Evolutionary conservation across 495 filamentous ascomycete species (phyloP), one percentile per base, ranked within the genome.

Genomic region (Acidiella bohemica): DNA sequence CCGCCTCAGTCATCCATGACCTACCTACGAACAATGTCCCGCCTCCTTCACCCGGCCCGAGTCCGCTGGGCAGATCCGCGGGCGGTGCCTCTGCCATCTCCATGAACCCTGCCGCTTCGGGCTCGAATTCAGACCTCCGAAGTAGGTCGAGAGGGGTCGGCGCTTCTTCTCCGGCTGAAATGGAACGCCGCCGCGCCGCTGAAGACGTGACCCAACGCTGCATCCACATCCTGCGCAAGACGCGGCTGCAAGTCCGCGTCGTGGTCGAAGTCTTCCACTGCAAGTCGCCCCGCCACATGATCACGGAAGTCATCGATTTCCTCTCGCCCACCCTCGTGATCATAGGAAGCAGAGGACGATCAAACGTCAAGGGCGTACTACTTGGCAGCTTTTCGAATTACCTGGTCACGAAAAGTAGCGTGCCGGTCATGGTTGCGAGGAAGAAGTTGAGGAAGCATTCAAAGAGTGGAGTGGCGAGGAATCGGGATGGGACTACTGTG

Each of bases 321-420:
- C 68, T 95, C 33, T 77, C 78, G 35, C 90, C 90, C 7, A 95
- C 88, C n/a, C 67, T 97, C 28, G 88, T 93, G 1, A 82, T 96
- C 47, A 71, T 95, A 28, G 90, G 90, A 21, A 88, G 83, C 40
- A 69, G 90, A 50, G 90, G 90, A 26, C 70, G 86, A 39, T 88
- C 82, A 57, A 84, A 87, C 41, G 60, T 97, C 42, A 96, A 94
- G 62, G 90, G 84, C 52, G 84, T 92, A 19, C 74, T 97, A 22
- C 71, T 96, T 13, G 90, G 90, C 13, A 94, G 86, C 2, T 96
- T 97, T 59, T 88, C 82, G 39, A 95, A 94, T 56, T 97, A 97
- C 56, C 70, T 97, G 9, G 84, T 97, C 19, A 87, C 83, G 30
- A 94, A 95, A 62, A 87, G 81, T 36, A 92, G 83, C 5, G 85